Evolutionary conservation across 306 rosid genomes (phyloP), one percentile per base, ranked within the genome.

Genomic region (Vigna nakashimae): DNA sequence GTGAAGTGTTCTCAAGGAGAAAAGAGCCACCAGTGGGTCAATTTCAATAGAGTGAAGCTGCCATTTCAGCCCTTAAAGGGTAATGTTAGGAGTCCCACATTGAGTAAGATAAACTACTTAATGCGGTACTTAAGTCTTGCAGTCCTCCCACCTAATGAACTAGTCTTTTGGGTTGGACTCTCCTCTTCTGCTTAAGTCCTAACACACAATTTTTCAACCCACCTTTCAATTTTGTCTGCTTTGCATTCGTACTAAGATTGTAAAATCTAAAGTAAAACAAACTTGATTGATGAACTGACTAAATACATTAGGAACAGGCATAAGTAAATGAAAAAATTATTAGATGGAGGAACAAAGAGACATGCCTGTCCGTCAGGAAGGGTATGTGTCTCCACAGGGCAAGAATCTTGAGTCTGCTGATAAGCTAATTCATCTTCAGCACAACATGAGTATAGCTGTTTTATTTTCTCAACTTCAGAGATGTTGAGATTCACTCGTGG

Each of bases 311-410:
- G 34, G 78, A 75, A 64, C 65, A 60, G 34, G 80, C 72, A 64
- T 53, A 62, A 49, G 67, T 51, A 78, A 68, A 77, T 4, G 16
- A 58, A 77, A 62, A 34, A 30, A 2, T 4, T 30, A 30, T 30
- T 30, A 30, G 34, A 30, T 30, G 34, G 34, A 30, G 34, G 34
- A 30, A 34, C 46, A 56, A 70, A 88, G 85, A 84, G 59, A 63
- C 71, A 80, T 40, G 91, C 98, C 97, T 95, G 98, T 85, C 98
- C 98, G 82, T 95, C 98, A 55, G 98, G 98, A 80, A 95, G 98
- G 73, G 89, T 89, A 67, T 92, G 98, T 59, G 86, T 84, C 88
- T 95, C 98, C 59, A 82, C 67, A 71, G 86, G 91, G 75, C 93
- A 91, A 51, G 91, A 86, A 65, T 16, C 67, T 72, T 78, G 76